A percentile compares a stretch with the other conserved stretches of the same genome.
Evolutionary conservation across 345 rosid species (phyloP).

Genomic region (Excoecaria agallocha): DNA sequence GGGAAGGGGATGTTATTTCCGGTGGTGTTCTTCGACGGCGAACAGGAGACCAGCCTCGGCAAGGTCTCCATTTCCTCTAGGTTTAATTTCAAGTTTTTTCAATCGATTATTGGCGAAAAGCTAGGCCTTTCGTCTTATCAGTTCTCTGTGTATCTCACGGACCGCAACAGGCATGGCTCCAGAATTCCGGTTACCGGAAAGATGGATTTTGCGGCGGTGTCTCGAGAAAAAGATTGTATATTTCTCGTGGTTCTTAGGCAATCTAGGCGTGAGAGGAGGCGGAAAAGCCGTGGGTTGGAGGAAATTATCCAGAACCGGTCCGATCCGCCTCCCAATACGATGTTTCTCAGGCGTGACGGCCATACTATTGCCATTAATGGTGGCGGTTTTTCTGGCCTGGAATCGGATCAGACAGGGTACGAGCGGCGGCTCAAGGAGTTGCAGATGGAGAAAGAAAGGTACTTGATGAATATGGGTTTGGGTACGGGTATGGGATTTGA

Average conservation of each 20-base stretch:
- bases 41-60: slow-evolving; percentile 38
- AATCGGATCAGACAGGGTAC: slow-evolving; percentile 15
- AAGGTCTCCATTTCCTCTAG: slow-evolving; percentile 27
- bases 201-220: slow-evolving; percentile 36
- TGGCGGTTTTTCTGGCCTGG: slow-evolving; percentile 11
- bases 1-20: slow-evolving; percentile 18
- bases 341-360: slow-evolving; percentile 38
- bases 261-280: slow-evolving; percentile 32
- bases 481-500: not conserved
- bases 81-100: slow-evolving; percentile 32
- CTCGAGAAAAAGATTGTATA: slow-evolving; percentile 20
- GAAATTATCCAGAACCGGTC: not conserved
- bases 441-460: slow-evolving; percentile 33
- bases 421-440: slow-evolving; percentile 28
- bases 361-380: slow-evolving; percentile 3
- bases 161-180: slow-evolving; percentile 13
- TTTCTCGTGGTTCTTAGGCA: slow-evolving; percentile 39
- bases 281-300: not conserved
- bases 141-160: slow-evolving; percentile 34
- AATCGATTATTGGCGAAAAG: slow-evolving; percentile 26
- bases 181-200: slow-evolving; percentile 34
- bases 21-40: slow-evolving; percentile 49
- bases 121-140: slow-evolving; percentile 48
- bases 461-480: slow-evolving; percentile 28
- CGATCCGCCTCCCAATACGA: slow-evolving; percentile 28